phyloP scores from a whole-genome alignment of 148 eudicot genomes.

The Diospyros kaki region DNA sequence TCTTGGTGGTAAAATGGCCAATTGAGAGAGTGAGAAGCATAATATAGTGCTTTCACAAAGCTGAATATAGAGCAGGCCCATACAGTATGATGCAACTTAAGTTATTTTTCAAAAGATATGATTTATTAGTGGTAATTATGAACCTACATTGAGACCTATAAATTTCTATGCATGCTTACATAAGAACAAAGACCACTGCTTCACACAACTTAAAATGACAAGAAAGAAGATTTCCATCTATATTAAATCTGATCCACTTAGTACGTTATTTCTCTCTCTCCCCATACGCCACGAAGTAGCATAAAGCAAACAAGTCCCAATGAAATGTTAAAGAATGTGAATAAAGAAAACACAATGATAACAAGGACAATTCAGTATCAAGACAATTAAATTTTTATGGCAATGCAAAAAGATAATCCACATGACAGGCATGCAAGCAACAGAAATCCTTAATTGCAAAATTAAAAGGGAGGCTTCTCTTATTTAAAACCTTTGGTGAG shows the following conservation, averaged over 20 bases:
- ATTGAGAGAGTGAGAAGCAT: no score
- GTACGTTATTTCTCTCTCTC: not conserved
- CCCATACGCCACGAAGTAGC: no score
- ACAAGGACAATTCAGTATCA: not conserved
- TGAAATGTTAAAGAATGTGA: not conserved
- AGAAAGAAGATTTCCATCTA: not conserved
- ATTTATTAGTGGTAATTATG: no score
- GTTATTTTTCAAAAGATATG: no score
- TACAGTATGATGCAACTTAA: no score
- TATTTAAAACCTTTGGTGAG: constrained; percentile 65
- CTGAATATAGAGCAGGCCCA: no score
- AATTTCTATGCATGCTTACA: no score
- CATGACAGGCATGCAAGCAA: not conserved
- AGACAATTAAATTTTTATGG: not conserved
- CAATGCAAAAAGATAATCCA: not conserved
- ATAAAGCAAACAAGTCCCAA: not conserved
- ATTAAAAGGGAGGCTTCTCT: not conserved
- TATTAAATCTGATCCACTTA: no score
- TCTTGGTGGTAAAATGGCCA: no score
- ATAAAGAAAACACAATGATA: not conserved
- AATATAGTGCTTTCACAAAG: no score
- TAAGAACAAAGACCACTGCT: not conserved
- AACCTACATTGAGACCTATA: no score
- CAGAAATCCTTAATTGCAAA: not conserved
- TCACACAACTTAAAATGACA: not conserved